Conservation (phyloP, 2,329 filamentous ascomycete genomes). For the Domatiomyces globalis region DNA sequence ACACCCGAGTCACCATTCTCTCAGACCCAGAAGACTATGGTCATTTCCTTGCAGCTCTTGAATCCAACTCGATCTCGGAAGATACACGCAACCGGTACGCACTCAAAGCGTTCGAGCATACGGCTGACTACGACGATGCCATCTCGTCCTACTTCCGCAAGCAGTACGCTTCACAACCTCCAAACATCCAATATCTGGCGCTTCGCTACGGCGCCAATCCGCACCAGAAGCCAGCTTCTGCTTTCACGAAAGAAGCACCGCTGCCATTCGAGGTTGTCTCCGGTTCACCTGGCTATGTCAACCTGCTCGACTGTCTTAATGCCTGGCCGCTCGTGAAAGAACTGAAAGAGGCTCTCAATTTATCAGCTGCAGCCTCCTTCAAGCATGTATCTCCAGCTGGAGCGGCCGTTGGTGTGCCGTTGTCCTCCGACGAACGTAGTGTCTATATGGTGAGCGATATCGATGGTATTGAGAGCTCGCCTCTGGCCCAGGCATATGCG, state of each 20-base stretch:
- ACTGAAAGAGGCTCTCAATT: slow-evolving; percentile 72
- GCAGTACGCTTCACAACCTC: slow-evolving; percentile 60
- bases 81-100: slow-evolving; percentile 77
- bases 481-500: slow-evolving; percentile 85
- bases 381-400: slow-evolving; percentile 98
- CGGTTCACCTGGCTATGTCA: slow-evolving; percentile 90
- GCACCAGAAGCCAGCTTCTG: slow-evolving; percentile 91
- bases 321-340: slow-evolving; percentile 96
- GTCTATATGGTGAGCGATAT: slow-evolving; percentile 99
- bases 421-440: slow-evolving; percentile 78
- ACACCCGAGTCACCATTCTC: slow-evolving; percentile 85
- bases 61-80: slow-evolving; percentile 73
- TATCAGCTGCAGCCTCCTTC: slow-evolving; percentile 90
- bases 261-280: slow-evolving; percentile 91
- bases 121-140: slow-evolving; percentile 85
- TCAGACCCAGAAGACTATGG: slow-evolving; percentile 89
- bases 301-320: slow-evolving; percentile 89
- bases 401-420: slow-evolving; percentile 79
- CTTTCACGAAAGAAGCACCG: slow-evolving; percentile 56
- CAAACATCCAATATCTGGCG: slow-evolving; percentile 66
- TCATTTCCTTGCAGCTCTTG: slow-evolving; percentile 81
- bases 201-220: slow-evolving; percentile 95
- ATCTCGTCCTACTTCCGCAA: slow-evolving; percentile 97
- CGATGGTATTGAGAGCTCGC: slow-evolving; percentile 69
- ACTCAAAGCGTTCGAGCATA: slow-evolving; percentile 96